These are phyloP conservation scores for Gossypium thurberi DNA, from an alignment of 345 rosid species.

Conservation along the genomic window DNA sequence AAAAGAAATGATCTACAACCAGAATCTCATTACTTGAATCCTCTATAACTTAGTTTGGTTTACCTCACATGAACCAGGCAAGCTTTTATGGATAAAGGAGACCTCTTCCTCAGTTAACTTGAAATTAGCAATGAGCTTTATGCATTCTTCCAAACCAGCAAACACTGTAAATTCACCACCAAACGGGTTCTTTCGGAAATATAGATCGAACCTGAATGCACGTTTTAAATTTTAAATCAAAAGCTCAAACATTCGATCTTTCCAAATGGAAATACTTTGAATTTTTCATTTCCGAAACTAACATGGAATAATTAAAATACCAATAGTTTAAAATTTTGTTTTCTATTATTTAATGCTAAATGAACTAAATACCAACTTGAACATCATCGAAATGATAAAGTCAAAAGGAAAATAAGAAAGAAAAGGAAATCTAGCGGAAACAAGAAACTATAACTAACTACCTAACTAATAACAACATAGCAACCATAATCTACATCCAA, in stretches of 20 bases:
- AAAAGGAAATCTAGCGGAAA: neutral
- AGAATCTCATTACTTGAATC: neutral
- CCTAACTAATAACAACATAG: neutral
- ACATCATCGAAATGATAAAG: neutral
- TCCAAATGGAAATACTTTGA: neutral
- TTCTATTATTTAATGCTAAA: neutral
- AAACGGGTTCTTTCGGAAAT: conserved; percentile 91
- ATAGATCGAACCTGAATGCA: conserved; percentile 74
- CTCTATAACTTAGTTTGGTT: neutral
- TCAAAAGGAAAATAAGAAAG: neutral
- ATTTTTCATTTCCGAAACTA: neutral
- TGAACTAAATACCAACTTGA: neutral
- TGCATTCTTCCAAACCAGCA: conserved; percentile 97
- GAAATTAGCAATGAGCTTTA: conserved; percentile 81
- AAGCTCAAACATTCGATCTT: neutral
- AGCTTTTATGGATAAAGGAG: conserved; percentile 44
- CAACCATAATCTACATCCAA: neutral
- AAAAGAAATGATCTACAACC: neutral
- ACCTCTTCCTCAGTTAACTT: conserved; percentile 66
- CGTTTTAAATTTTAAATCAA: neutral
- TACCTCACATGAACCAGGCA: conserved; percentile 85
- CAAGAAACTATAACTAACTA: neutral
- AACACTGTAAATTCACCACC: conserved; percentile 91
- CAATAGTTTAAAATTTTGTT: neutral
- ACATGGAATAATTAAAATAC: neutral